Base-by-base conservation (phyloP, 139 green algal species). In the Microglena sp. region DNA sequence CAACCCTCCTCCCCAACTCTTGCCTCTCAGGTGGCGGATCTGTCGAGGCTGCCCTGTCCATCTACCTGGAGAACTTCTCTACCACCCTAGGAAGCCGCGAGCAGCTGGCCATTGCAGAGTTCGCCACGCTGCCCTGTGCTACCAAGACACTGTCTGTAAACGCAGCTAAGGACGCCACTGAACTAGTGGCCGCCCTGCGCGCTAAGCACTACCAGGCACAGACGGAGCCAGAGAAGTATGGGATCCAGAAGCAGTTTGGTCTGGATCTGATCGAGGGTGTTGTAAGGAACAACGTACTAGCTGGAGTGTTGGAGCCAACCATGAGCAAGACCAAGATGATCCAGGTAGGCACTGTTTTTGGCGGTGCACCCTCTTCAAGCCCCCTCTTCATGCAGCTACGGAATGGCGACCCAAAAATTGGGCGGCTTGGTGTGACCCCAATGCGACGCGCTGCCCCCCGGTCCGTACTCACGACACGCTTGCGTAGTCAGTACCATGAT, bases 271-370 rank as follows among this genome's bases (percentile, higher is more conserved):
- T 89, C 8, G 68, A 84, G 27, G 89, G 88, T 31, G n/a, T n/a
- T 7, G 45, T 93, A 34, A 69, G 86, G 5, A 90, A 99, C 79
- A 98, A 95, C 60, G 74, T 99, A 45, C 84, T 91, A 62, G 86
- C 82, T 22, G 94, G 94, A 1, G 94, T 99, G 66, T 74, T 99
- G 50, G 94, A 99, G 83, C 93, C 94, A 1, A 81, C 86, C 4
- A 80, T 98, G 55, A 85, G 71, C 69, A 99, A 99, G 75, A 61
- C 89, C 44, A 99, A 99, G 69, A 95, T 96, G 70, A 87, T 97
- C 30, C 82, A 91, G 82, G 84, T 86, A 31, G n/a, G n/a, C n/a
- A n/a, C n/a, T n/a, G n/a, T n/a, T n/a, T n/a, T n/a, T n/a, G n/a
- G n/a, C n/a, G n/a, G n/a, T n/a, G n/a, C n/a, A n/a, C n/a, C n/a